Evolutionary conservation across 2,329 filamentous ascomycete genomes (phyloP), one percentile per base, ranked within the genome.

Genomic region (Phyllosticta ampelicida): DNA sequence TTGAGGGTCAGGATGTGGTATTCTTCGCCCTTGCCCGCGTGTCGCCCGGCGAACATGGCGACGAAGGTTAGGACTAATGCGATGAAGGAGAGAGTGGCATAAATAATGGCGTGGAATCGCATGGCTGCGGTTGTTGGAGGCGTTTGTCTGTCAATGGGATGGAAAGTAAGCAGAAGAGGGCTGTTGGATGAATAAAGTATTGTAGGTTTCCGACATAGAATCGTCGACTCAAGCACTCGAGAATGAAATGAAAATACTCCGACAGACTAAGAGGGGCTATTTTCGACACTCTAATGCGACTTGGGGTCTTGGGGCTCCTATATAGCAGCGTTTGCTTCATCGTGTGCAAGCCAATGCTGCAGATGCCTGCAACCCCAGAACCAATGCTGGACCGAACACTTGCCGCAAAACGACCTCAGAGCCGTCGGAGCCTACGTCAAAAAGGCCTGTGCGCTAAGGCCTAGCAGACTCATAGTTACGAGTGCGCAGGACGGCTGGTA

Each of bases 11-110:
- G 66, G 29, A 86, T 71, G 60, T 81, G 73, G 60, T 79, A 82
- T 56, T 78, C 73, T 61, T 83, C 77, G 44, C 26, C 49, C 20
- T 53, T 29, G n/a, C 72, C 73, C 55, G 71, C 73, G 64, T 80
- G 81, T 44, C 78, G 75, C 44, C 83, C 83, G 1, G 83, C 82
- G 63, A 84, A 84, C 60, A 86, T 73, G 65, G 79, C 83, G 9
- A 85, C 73, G 63, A 85, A 76, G 18, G 77, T 76, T 50, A 86
- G 75, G 19, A 85, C 74, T 48, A 85, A 78, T 3, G 81, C 80
- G 28, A 74, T 77, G 21, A 79, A 73, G 61, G 78, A 75, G 61
- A 78, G 76, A 50, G 77, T 63, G 49, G 77, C 66, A 6, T 80
- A 80, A n/a, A 83, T 63, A 19, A 82, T 62, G 13, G 76, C 75